Percentiles rank a stretch among this genome's conserved stretches.
Conservation (phyloP, 257 asterid genomes). For the Solanum ahanhuiri region DNA sequence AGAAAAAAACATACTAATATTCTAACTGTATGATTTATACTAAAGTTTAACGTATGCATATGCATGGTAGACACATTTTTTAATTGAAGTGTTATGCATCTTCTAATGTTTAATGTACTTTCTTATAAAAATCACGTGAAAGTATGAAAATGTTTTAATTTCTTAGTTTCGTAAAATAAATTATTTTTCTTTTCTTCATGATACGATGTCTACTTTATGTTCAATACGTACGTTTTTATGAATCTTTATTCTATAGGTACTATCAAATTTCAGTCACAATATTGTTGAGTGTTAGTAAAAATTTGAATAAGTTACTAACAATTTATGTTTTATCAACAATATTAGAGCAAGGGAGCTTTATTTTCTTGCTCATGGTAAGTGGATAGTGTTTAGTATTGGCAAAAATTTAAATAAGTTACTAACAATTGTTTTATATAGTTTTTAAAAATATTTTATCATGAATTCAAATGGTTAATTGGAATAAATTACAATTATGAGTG, state of each 20-base stretch:
- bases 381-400: neutral
- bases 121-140: too few relatives aligned
- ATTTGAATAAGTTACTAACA: neutral
- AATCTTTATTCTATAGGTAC: neutral
- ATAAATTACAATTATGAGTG: too few relatives aligned
- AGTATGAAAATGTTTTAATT: too few relatives aligned
- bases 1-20: neutral
- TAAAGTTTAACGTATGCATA: too few relatives aligned
- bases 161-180: neutral
- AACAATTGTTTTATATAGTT: too few relatives aligned
- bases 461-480: too few relatives aligned
- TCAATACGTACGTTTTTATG: neutral
- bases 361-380: neutral
- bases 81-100: too few relatives aligned
- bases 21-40: too few relatives aligned
- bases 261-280: neutral
- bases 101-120: too few relatives aligned
- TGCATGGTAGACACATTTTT: neutral
- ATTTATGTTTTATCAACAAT: neutral
- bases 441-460: too few relatives aligned
- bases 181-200: neutral
- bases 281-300: neutral
- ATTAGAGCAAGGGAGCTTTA: neutral
- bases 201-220: neutral
- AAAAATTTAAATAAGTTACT: neutral